Base-by-base conservation (phyloP, 2,329 filamentous ascomycete genomes). In the Fusarium drepaniforme region DNA sequence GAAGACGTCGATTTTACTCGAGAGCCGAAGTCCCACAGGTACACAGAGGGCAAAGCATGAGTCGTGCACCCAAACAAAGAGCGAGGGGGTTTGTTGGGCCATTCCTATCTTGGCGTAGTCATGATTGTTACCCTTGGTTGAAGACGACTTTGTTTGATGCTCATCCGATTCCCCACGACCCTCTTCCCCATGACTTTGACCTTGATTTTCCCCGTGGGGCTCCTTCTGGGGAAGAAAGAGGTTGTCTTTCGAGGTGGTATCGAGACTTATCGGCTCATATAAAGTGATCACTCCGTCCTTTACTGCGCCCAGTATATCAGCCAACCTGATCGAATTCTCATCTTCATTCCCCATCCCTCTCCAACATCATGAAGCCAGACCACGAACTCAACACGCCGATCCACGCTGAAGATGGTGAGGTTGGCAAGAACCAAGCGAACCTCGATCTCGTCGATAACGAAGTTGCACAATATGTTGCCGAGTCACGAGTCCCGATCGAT, bases 381-480 rank as follows among this genome's bases (percentile, higher is more conserved):
- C 25, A 53, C 49, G 30, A 57, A 57, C 30, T 16, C 25, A 57
- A 57, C 53, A 21, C 53, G 3, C 53, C 53, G 4, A 33, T 57
- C 30, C 53, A 57, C 53, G 28, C 30, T 21, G 53, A 57, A 57
- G 25, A 33, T 33, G 53, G 53, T 30, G 30, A 30, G 4, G 53
- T 33, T 16, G 53, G 30, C 12, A 57, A 57, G 30, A 30, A 30
- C 28, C 53, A 37, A 23, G 53, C 53, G 13, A 57, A 57, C n/a
- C 30, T 57, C n/a, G 53, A 57, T 21, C 58, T 53, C 16, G 44
- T 53, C 21, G 61, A 64, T n/a, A 35, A 51, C 21, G 61, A 64
- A 53, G 61, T 64, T 23, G 61, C 61, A 33, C n/a, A 64, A 30
- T 64, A 64, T 53, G 42, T 33, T 9, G 30, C 44, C 9, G 44